Conservation (phyloP, 768 basidiomycete genomes). For the Hygrocybe punicea region DNA sequence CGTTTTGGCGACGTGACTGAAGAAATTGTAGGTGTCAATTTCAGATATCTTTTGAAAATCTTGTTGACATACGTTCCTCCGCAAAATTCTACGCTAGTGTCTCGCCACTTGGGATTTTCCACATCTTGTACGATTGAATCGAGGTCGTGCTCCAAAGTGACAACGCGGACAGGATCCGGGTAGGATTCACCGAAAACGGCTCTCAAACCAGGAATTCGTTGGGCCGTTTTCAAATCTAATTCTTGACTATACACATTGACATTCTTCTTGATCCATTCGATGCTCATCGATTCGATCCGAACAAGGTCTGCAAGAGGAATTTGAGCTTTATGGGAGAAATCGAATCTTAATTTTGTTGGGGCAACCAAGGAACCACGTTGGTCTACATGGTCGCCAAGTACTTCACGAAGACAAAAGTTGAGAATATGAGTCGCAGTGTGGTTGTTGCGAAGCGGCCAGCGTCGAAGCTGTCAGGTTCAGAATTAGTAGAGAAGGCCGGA, state of each 20-base stretch:
- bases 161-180: constrained; percentile 95
- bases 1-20: constrained; percentile 90
- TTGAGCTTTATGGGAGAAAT: constrained; percentile 94
- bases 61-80: constrained; percentile 83
- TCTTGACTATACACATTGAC: constrained; percentile 89
- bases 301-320: constrained; percentile 72
- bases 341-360: constrained; percentile 92
- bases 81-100: constrained; percentile 94
- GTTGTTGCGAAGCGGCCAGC: constrained; percentile 95
- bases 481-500: constrained; percentile 2
- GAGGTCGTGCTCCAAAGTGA: constrained; percentile 82
- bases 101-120: constrained; percentile 85
- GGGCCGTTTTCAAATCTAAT: constrained; percentile 69
- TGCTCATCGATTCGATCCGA: constrained; percentile 79
- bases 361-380: constrained; percentile 98
- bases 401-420: constrained; percentile 88
- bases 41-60: neutral
- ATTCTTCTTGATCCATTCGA: constrained; percentile 88
- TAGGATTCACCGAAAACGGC: constrained; percentile 98
- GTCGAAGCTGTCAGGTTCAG: constrained; percentile 56
- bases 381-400: constrained; percentile 95
- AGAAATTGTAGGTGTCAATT: neutral
- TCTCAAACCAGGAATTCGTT: constrained; percentile 87
- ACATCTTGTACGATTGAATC: constrained; percentile 85
- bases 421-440: constrained; percentile 99